Base-by-base conservation (phyloP, 2,329 filamentous ascomycete species). In the Phialophora expanda region DNA sequence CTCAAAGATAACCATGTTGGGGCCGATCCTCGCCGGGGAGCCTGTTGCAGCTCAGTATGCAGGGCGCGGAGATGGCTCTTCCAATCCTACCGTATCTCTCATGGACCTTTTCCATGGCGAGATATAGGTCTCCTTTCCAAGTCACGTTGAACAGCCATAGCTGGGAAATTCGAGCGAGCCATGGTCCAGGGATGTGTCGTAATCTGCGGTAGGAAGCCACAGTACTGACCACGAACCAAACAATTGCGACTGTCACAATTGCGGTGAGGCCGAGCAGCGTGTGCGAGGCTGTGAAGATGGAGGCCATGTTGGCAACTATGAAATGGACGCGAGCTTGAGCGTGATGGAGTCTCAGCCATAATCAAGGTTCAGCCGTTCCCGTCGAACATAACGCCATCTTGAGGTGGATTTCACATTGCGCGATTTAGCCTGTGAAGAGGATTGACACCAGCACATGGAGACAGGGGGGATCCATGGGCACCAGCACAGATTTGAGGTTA, bases 1-100 rank as follows among this genome's bases (percentile, higher is more conserved):
- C 38, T 58, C 56, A 41, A 44, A 30, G 38, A 66, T 44, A n/a
- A 68, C 24, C 54, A 54, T 55, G 44, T 66, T 64, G 4, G 65
- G 67, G 11, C 14, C 56, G 20, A 67, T 60, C 20, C 61, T 50
- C n/a, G 54, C 59, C 2, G 53, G 69, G 1, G 69, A 62, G 24
- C 75, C 75, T 68, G 32, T 46, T 38, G 4, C 24, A 2, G 14
- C 22, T 58, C n/a, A 58, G 56, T 26, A 48, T 22, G 34, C 28
- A 20, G 30, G 22, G 20, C 17, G n/a, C 32, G 8, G 26, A 20
- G 38, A 30, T n/a, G 26, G n/a, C 9, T 26, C 12, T 28, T 3
- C 55, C 22, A 7, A 20, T 46, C 38, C 17, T 58, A 58, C 56
- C 56, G 41, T 58, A 48, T 26, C 48, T 58, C 22, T 48, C 20